Percentiles rank a stretch among this genome's conserved stretches.
Conservation (phyloP, 1,139 yeast genomes). For the Hyphopichia pseudoburtonii region DNA sequence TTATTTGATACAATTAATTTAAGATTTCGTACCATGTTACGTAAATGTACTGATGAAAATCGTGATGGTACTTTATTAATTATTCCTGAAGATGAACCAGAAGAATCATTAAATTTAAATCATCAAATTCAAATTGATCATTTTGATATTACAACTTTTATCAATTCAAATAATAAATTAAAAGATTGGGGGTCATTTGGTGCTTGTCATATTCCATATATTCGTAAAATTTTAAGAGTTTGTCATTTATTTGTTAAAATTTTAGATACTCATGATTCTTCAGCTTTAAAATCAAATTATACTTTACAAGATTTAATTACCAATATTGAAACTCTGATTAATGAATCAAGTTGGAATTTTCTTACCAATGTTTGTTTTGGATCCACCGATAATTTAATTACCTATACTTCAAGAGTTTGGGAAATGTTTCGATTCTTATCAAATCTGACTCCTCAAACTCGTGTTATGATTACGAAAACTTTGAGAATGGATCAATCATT, state of each 20-base stretch:
- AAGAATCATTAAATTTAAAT: too few species aligned
- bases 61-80: conserved; percentile 6
- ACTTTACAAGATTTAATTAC: conserved; percentile 4
- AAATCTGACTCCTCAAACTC: conserved; percentile 8
- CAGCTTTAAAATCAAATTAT: conserved; percentile 2
- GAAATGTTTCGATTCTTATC: conserved; percentile 25
- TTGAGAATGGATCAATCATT: conserved; percentile 21
- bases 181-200: too few species aligned
- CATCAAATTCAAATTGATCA: too few species aligned
- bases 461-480: conserved; percentile 17
- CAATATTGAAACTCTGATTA: background rate
- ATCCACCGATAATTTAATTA: conserved; percentile 24
- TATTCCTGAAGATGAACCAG: background rate
- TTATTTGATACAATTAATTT: conserved; percentile 7
- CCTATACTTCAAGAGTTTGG: conserved; percentile 28
- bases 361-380: conserved; percentile 29
- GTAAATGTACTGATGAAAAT: conserved; percentile 8
- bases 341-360: conserved; percentile 12
- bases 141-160: too few species aligned
- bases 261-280: background rate
- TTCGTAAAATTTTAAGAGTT: background rate
- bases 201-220: background rate
- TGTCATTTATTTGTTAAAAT: conserved; percentile 3
- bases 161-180: too few species aligned
- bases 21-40: conserved; percentile 10